Conservation (phyloP, 495 filamentous ascomycete species). For the Penicillium canescens region DNA sequence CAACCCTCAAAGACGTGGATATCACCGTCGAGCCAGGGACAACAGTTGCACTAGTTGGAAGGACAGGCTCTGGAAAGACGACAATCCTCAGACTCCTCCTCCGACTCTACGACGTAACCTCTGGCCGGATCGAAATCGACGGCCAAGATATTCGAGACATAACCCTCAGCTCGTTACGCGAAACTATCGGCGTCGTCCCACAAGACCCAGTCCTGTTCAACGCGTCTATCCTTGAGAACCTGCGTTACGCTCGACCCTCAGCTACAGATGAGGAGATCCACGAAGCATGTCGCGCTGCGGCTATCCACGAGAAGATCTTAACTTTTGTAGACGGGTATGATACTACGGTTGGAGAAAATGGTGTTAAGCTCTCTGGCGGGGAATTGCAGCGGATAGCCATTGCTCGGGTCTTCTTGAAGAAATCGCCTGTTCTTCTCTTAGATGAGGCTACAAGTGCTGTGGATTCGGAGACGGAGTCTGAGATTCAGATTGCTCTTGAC, state of each 20-base stretch:
- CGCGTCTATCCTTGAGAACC: constrained; percentile 71
- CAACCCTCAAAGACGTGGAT: constrained; percentile 63
- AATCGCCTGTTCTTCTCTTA: constrained; percentile 53
- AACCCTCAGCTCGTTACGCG: constrained; percentile 63
- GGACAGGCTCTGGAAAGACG: constrained; percentile 75
- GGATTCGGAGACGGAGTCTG: constrained; percentile 53
- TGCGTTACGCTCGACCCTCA: constrained; percentile 64
- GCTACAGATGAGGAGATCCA: constrained; percentile 65
- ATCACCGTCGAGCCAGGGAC: constrained; percentile 56
- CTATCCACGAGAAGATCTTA: constrained; percentile 68
- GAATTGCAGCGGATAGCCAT: constrained; percentile 78
- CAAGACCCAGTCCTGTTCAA: constrained; percentile 70
- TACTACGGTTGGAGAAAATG: constrained; percentile 61
- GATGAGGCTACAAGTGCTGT: constrained; percentile 60
- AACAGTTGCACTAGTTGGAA: constrained; percentile 75
- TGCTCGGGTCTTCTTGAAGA: constrained; percentile 57
- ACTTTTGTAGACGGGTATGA: constrained; percentile 64
- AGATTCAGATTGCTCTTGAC: constrained; percentile 49
- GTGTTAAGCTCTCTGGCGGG: constrained; percentile 71
- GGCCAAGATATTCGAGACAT: constrained; percentile 71
- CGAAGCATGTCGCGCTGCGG: constrained; percentile 68
- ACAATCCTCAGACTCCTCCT: constrained; percentile 72
- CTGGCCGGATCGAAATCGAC: constrained; percentile 69
- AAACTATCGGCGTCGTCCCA: constrained; percentile 70
- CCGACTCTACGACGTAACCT: constrained; percentile 67